Conservation (phyloP, 2,329 filamentous ascomycete species). For the Diaporthe nobilis region DNA sequence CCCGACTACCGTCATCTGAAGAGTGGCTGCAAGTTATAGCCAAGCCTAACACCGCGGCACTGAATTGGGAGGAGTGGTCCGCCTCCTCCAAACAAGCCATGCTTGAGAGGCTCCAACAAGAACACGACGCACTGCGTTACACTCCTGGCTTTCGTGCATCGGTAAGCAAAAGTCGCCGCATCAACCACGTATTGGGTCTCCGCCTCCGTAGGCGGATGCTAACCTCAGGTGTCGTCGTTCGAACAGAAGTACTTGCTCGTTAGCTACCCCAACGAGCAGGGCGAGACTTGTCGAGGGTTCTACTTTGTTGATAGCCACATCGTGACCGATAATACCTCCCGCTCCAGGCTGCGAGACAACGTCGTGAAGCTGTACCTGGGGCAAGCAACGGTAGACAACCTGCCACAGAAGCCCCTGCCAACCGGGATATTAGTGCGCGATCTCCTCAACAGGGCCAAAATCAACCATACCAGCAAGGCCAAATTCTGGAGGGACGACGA, state of each 20-base stretch:
- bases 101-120: conserved; percentile 9
- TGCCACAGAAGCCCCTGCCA: conserved; percentile 20
- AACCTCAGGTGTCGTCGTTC: background rate
- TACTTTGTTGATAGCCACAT: conserved; percentile 2
- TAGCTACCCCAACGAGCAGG: background rate
- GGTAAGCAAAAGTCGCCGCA: background rate
- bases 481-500: conserved; percentile 20
- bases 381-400: background rate
- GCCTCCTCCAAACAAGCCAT: conserved; percentile 1
- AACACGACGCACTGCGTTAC: conserved; percentile 11
- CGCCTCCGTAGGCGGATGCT: background rate
- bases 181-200: background rate
- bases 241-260: conserved; percentile 21
- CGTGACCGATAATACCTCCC: conserved; percentile 21
- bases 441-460: background rate
- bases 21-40: conserved; percentile 24
- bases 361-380: conserved; percentile 25
- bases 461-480: background rate
- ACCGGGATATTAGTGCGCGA: background rate
- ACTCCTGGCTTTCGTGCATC: conserved; percentile 16
- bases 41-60: background rate
- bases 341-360: conserved; percentile 26
- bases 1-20: background rate
- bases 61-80: conserved; percentile 29
- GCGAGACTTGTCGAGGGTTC: background rate